Conservation (phyloP, 2,329 filamentous ascomycete genomes). For the Aspergillus arachidicola region DNA sequence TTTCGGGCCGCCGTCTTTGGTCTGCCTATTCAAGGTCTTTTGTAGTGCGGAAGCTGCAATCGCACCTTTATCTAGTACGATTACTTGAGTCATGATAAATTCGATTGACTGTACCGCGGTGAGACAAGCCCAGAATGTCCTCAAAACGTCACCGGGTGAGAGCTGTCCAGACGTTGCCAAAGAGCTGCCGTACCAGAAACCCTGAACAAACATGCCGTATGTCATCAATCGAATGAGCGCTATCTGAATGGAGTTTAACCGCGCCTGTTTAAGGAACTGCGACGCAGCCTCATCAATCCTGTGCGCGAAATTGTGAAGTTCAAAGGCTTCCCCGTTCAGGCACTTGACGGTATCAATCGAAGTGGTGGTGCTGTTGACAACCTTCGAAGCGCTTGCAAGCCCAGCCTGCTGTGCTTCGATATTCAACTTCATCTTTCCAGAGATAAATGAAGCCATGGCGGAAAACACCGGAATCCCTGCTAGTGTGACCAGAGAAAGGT, state of each 20-base stretch:
- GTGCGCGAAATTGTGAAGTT: constrained; percentile 65
- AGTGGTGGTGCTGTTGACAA: constrained; percentile 67
- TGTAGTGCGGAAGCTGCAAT: constrained; percentile 69
- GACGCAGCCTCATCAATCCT: constrained; percentile 61
- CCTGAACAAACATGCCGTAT: constrained; percentile 78
- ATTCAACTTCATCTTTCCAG: constrained; percentile 62
- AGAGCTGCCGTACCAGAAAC: constrained; percentile 83
- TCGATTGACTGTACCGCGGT: constrained; percentile 76
- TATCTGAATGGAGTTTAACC: constrained; percentile 70
- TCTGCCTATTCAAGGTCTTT: constrained; percentile 42
- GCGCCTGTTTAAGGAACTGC: constrained; percentile 69
- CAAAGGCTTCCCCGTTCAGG: constrained; percentile 74
- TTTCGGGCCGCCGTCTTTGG: constrained; percentile 18
- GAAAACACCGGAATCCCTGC: constrained; percentile 71
- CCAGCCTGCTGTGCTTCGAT: constrained; percentile 70
- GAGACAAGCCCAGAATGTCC: constrained; percentile 82
- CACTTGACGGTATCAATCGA: constrained; percentile 86
- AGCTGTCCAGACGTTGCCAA: constrained; percentile 64
- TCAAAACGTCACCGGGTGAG: constrained; percentile 70
- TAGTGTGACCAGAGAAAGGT: constrained; percentile 77
- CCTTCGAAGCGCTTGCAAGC: constrained; percentile 71
- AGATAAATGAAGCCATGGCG: constrained; percentile 61
- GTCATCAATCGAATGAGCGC: constrained; percentile 74
- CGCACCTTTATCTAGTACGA: constrained; percentile 78
- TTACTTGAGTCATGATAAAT: constrained; percentile 72